Evolutionary conservation across 108 stramenopile genomes (phyloP).

Genomic region (Aurantiochytrium sp.): DNA sequence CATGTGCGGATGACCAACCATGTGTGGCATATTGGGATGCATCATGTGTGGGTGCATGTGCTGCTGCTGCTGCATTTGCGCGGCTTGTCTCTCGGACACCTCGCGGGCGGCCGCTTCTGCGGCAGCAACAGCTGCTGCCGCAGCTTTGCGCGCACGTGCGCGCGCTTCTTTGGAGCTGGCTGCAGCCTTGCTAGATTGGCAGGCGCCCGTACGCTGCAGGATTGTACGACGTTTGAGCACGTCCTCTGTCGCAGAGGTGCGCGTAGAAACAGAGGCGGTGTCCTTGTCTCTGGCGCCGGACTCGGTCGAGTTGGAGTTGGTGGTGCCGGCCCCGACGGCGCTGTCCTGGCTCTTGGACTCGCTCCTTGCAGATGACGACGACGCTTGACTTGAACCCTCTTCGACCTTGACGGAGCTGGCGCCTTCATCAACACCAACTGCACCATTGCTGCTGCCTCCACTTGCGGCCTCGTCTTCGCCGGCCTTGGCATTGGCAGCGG

Average conservation of each 20-base stretch:
- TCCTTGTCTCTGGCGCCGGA: neutral
- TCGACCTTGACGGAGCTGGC: neutral
- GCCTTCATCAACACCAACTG: neutral
- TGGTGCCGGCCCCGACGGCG: neutral
- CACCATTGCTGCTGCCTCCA: no score
- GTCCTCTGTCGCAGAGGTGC: neutral
- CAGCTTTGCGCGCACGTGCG: neutral
- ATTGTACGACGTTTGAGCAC: neutral
- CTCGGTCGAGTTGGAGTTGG: neutral
- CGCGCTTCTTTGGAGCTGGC: neutral
- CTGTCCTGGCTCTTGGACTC: neutral
- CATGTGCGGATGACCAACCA: neutral
- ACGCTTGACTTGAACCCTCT: neutral
- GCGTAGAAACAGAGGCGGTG: neutral
- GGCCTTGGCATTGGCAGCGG: neutral
- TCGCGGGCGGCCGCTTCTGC: neutral
- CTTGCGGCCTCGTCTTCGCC: no score
- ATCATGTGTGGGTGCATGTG: neutral
- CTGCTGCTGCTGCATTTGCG: conserved; percentile 2
- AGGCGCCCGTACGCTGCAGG: neutral
- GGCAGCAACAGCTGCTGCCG: neutral
- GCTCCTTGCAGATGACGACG: neutral
- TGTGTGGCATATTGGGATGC: neutral
- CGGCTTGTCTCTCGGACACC: neutral
- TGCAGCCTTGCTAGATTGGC: neutral